Base-by-base conservation (phyloP, 306 rosid species). In the Potentilla sterilis region DNA sequence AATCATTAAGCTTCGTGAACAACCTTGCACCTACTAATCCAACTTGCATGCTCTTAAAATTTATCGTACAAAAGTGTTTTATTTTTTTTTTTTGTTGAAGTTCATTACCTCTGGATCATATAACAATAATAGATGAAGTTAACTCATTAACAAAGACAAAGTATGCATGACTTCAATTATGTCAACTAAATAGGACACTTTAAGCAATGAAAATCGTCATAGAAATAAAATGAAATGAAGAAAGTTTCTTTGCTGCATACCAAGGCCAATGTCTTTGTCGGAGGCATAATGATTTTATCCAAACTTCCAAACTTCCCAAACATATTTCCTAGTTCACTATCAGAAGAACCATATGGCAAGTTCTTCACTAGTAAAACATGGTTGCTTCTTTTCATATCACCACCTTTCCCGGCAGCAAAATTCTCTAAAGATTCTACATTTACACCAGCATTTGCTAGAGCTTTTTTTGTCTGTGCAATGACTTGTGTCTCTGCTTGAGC, bases 401-500 rank as follows among this genome's bases (percentile, higher is more conserved):
- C 96, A 78, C 71, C 75, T 85, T 86, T 84, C 59, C 90, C 86
- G 63, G 80, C 81, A 42, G 90, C 92, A 75, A 84, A 86, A 78
- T 88, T 85, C 85, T 92, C 99, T 80, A 90, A 69, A 62, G 91
- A 73, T 74, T 85, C 93, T 58, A 95, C 86, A 85, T 92, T 88
- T 40, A 95, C 90, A 76, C 97, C 99, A 84, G 96, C 93, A 72
- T 85, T 92, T 81, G 79, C 49, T 69, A 95, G 85, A 80, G 96
- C 86, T 81, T 86, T 84, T 83, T 95, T 95, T 42, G 99, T 90
- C 75, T 89, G 92, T 73, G 89, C 84, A 84, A 95, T 88, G 81
- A 92, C 97, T 87, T 92, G 96, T 69, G 97, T 86, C 85, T 95
- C 97, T 47, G 93, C 99, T 81, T 89, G 80, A 69, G 99, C 97